phyloP scores from a whole-genome alignment of 2,329 filamentous ascomycete genomes.

The Phialophora expanda region DNA sequence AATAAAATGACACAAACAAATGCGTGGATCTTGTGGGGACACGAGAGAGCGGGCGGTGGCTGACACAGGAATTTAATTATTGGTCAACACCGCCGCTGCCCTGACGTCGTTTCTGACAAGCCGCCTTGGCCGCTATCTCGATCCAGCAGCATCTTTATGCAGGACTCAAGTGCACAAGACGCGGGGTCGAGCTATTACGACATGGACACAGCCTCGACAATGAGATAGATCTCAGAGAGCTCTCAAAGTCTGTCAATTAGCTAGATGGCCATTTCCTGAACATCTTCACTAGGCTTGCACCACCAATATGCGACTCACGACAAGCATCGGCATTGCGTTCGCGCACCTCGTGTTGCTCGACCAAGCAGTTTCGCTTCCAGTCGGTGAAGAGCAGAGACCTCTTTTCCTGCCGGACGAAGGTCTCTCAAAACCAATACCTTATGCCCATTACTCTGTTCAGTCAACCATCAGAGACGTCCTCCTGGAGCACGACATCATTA shows the following conservation, averaged over 20 bases:
- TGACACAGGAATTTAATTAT: not conserved
- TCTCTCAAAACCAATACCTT: not conserved
- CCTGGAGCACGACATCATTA: conserved; percentile 33
- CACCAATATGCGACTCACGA: conserved; percentile 13
- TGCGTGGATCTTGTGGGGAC: not conserved
- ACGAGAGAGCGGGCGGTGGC: not conserved
- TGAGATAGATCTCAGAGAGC: conserved; percentile 1
- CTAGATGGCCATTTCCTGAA: not conserved
- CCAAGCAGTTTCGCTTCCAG: conserved; percentile 7
- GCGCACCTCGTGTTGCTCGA: conserved; percentile 13
- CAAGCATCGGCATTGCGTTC: conserved; percentile 7
- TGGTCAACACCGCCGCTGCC: not conserved
- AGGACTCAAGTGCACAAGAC: not conserved
- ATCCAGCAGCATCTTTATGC: not conserved
- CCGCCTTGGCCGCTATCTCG: not conserved
- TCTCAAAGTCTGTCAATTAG: not conserved
- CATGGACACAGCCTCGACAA: conserved; percentile 4
- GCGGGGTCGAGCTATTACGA: conserved; percentile 26
- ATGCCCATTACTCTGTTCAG: conserved; percentile 11
- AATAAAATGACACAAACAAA: conserved; percentile 4
- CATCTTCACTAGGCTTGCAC: not conserved
- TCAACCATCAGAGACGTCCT: conserved; percentile 40
- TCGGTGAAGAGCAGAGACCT: conserved; percentile 15
- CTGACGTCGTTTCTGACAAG: conserved; percentile 21
- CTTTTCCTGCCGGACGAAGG: conserved; percentile 18